Evolutionary conservation across 805 yeast species (phyloP), one percentile per base, ranked within the genome.

Genomic region (Monosporozyma unispora): DNA sequence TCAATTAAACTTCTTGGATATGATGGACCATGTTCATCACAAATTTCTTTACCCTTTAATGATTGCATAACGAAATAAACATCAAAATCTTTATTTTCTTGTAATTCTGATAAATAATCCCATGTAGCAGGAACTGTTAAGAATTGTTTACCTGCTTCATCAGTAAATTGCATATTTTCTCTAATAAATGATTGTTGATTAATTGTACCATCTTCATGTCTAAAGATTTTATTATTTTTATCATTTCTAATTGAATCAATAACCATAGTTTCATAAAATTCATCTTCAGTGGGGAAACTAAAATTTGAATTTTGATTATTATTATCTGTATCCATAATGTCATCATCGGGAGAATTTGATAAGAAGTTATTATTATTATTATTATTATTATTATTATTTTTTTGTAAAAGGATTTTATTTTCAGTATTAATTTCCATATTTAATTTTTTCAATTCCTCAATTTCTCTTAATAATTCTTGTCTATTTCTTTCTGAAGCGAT

Each of bases 81-180:
- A 58, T 84, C 85, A 37, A 84, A 60, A 16, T 75, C 75, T 21
- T 66, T 59, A 37, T 70, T 74, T 31, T 78, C 76, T 47, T 76
- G 73, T 23, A 71, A 68, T 44, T 72, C 73, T 48, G 72, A 77
- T 44, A 87, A 66, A 60, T 83, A 84, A 61, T 87, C 91, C 95
- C 96, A 87, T 2, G 85, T 82, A 1, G 93, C 93, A 16, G 85
- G 80, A 0, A 85, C 71, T 0, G 88, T 85, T 52, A 87, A 68
- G 42, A 85, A 71, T 57, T 77, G 76, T 37, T 68, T 63, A 2
- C 79, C 55, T 8, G 47, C 43, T 43, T 46, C 61, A 44, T 50
- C 57, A 11, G 48, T 54, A 52, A 50, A 51, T 41, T 47, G 41
- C 6, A 49, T 38, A 14, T 44, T 51, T 28, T 49, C 38, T 16